phyloP scores from a whole-genome alignment of 108 stramenopile genomes.

The Nitzschia sp. region DNA sequence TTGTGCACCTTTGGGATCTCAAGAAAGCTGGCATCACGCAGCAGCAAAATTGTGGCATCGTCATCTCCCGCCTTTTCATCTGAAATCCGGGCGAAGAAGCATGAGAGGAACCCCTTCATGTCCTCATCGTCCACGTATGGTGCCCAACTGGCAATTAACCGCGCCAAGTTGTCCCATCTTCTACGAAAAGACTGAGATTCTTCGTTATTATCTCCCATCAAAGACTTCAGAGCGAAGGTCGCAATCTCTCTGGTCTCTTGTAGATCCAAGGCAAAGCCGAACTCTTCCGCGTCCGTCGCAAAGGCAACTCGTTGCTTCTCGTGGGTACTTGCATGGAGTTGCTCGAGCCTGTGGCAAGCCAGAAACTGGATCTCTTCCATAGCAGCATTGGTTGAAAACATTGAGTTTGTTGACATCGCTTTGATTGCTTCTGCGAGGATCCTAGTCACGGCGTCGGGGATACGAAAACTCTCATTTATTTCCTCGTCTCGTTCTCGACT shows the following conservation, averaged over 20 bases:
- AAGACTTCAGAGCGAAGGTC: slow-evolving; percentile 20
- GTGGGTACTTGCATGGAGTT: slow-evolving; percentile 41
- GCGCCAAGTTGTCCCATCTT: slow-evolving; percentile 22
- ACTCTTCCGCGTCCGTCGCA: slow-evolving; percentile 9
- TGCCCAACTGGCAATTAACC: slow-evolving; percentile 34
- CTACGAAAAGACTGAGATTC: background rate
- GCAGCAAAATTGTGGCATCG: slow-evolving; percentile 9
- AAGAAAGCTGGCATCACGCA: slow-evolving; percentile 44
- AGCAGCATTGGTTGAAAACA: background rate
- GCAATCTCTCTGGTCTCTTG: slow-evolving; percentile 31
- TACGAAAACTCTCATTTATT: slow-evolving; percentile 5
- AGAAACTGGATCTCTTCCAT: slow-evolving; percentile 39
- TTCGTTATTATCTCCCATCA: background rate
- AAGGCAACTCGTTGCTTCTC: slow-evolving; percentile 38
- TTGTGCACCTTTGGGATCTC: slow-evolving; percentile 24
- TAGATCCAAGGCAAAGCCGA: background rate
- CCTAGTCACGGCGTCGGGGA: slow-evolving; percentile 7
- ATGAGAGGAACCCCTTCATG: slow-evolving; percentile 31
- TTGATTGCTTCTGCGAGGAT: slow-evolving; percentile 13
- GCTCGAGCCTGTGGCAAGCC: slow-evolving; percentile 43
- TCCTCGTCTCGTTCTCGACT: slow-evolving; percentile 14
- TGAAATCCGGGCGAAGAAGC: slow-evolving; percentile 16
- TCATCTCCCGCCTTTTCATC: background rate
- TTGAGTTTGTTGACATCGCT: too few species aligned
- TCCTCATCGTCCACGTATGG: slow-evolving; percentile 30